Percentiles rank a stretch among this genome's conserved stretches.
phyloP scores from a whole-genome alignment of 495 filamentous ascomycete species.

The Trypethelium eluteriae region DNA sequence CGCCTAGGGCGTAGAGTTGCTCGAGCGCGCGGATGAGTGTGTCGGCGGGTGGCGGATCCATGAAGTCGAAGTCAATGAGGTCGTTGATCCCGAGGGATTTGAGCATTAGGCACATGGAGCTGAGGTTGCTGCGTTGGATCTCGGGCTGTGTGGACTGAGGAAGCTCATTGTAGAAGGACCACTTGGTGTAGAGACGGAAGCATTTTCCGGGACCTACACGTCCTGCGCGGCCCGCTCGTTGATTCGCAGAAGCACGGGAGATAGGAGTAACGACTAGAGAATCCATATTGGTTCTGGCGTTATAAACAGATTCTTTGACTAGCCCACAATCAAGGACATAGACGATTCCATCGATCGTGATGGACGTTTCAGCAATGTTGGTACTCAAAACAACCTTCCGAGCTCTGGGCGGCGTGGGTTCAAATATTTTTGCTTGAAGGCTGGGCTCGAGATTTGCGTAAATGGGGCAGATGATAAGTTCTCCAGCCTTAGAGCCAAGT shows the following conservation, averaged over 20 bases:
- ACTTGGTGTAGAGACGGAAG: constrained; percentile 92
- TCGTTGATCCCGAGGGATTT: constrained; percentile 92
- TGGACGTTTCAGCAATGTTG: constrained; percentile 91
- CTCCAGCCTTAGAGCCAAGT: constrained; percentile 61
- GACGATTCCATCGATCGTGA: constrained; percentile 88
- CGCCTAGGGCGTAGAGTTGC: constrained; percentile 84
- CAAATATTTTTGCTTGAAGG: constrained; percentile 88
- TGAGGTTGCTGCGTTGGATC: constrained; percentile 87
- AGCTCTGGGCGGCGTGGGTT: constrained; percentile 72
- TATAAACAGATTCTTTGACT: constrained; percentile 93
- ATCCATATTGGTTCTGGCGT: constrained; percentile 86
- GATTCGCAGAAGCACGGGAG: constrained; percentile 89
- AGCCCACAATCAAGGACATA: constrained; percentile 92
- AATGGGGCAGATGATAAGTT: constrained; percentile 70
- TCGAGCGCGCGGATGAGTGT: constrained; percentile 86
- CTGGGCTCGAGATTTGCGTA: constrained; percentile 86
- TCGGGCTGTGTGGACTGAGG: constrained; percentile 90
- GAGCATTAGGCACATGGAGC: constrained; percentile 71
- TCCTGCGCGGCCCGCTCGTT: constrained; percentile 84
- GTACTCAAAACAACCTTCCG: constrained; percentile 91
- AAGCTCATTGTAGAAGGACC: constrained; percentile 88
- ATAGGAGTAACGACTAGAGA: constrained; percentile 84
- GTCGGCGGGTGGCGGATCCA: constrained; percentile 88
- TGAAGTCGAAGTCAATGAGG: constrained; percentile 90
- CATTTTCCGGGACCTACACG: constrained; percentile 91